Evolutionary conservation across 2,329 filamentous ascomycete genomes (phyloP).

Genomic region (Stachybotrys chartarum): DNA sequence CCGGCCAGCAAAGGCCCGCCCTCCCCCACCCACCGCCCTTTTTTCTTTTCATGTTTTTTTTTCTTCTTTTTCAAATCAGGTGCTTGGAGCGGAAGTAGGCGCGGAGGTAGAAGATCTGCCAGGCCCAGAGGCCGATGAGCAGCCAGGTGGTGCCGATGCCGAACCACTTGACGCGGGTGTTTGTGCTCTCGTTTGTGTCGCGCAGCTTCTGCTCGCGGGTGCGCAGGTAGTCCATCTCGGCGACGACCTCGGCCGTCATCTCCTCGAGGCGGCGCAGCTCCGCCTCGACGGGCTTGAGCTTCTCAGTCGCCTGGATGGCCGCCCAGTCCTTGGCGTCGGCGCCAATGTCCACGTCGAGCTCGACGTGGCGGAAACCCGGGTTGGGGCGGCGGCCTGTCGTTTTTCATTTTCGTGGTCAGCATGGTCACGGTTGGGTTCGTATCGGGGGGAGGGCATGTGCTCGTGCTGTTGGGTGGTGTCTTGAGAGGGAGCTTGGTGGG

Average conservation of each 20-base stretch:
- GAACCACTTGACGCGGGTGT: conserved; percentile 98
- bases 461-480: conserved; percentile 6
- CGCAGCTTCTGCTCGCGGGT: conserved; percentile 85
- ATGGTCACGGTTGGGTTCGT: conserved; percentile 9
- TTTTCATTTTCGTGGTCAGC: not conserved
- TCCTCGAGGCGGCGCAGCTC: conserved; percentile 92
- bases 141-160: conserved; percentile 89
- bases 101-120: conserved; percentile 96
- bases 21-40: not conserved
- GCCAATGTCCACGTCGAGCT: conserved; percentile 93
- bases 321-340: conserved; percentile 98
- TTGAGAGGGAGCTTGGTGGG: not conserved
- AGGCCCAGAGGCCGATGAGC: conserved; percentile 79
- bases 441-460: conserved; percentile 7
- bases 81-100: conserved; percentile 77
- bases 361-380: conserved; percentile 61
- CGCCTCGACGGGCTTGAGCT: conserved; percentile 93
- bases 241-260: conserved; percentile 78
- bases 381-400: conserved; percentile 26
- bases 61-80: conserved; percentile 22
- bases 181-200: conserved; percentile 99
- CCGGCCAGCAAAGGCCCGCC: too few relatives aligned
- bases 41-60: not conserved
- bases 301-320: conserved; percentile 91
- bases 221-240: conserved; percentile 94